Base-by-base conservation (phyloP, 1,284 basidiomycete genomes). In the Cutaneotrichosporon daszewskae region DNA sequence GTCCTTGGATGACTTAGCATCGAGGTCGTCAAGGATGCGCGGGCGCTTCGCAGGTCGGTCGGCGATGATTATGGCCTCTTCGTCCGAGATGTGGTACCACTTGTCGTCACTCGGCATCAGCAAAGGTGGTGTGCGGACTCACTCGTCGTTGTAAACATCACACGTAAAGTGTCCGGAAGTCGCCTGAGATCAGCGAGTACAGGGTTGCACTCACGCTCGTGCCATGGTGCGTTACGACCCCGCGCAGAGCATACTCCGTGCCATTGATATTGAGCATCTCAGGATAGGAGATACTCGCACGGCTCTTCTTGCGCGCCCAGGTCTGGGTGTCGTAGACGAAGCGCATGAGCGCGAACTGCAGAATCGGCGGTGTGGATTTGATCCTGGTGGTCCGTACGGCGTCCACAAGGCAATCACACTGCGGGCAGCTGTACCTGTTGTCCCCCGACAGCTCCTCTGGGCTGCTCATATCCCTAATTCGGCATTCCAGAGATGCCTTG, bases 61-160 rank as follows among this genome's bases (percentile, higher is more conserved):
- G 24, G 37, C 43, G 45, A 34, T 44, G 45, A 37, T 59, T 29
- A 42, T 33, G 32, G 66, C 49, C 23, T 52, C 40, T 59, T 92
- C 89, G 60, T 95, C 90, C 55, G 91, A 87, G 67, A 87, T 94
- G 50, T 83, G 79, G 62, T 83, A 90, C 90, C 90, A 95, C n/a
- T 80, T 75, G 28, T 77, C 68, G 33, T 54, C 20, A 48, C 44
- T 11, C 8, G 33, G 13, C 5, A 3, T 3, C 12, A 12, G 6
- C 5, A 3, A 18, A 2, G 22, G 1, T n/a, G n/a, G n/a, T n/a
- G n/a, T n/a, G n/a, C n/a, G 22, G 32, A 72, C 82, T 58, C 59
- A 91, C 87, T 70, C 68, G 32, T 76, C 74, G 62, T 92, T 86
- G 59, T 81, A 84, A 6, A 90, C 85, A 60, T 92, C 85, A 22